Evolutionary conservation across 495 filamentous ascomycete species (phyloP), one percentile per base, ranked within the genome.

Genomic region (Neurospora terricola): DNA sequence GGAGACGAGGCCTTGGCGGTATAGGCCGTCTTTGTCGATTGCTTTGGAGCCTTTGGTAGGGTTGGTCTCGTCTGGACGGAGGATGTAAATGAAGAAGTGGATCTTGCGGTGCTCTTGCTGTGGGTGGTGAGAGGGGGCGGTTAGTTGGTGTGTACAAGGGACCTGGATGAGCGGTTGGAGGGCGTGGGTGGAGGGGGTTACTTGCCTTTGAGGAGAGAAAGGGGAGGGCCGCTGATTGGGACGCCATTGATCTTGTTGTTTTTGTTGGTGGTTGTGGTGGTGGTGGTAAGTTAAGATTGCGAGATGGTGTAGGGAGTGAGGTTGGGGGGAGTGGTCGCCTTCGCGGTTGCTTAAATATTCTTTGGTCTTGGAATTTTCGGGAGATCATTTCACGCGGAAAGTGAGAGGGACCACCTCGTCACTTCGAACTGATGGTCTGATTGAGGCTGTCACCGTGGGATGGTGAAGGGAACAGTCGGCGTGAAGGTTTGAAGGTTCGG

Each of bases 181-280:
- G 18, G 12, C 12, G 12, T 1, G 39, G 14, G 39, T 40, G 12
- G 12, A 16, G 38, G 39, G 2, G 0, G 7, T 0, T 43, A 48
- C n/a, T 54, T 54, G 45, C 45, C n/a, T 54, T 54, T 54, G 45
- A 54, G 45, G 45, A 54, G 21, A 54, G 45, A 23, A 54, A 23
- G n/a, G 45, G 8, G n/a, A 54, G 9, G n/a, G n/a, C 45, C 18
- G 42, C 6, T 43, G 42, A 18, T 43, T n/a, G 42, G 42, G 42
- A 43, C 42, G 42, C 42, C 18, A 43, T 43, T 42, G 5, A 18
- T 7, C 16, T 3, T 43, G 42, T 9, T 43, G 6, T n/a, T n/a
- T 0, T 18, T n/a, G 14, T 0, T 42, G 14, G 14, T 16, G 4
- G 5, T 42, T 0, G 16, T 42, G 36, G 7, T 38, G 2, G 38